These are phyloP conservation scores for Magnusiomyces ingens DNA, from an alignment of 1,139 yeast species.

Conservation along the genomic window DNA sequence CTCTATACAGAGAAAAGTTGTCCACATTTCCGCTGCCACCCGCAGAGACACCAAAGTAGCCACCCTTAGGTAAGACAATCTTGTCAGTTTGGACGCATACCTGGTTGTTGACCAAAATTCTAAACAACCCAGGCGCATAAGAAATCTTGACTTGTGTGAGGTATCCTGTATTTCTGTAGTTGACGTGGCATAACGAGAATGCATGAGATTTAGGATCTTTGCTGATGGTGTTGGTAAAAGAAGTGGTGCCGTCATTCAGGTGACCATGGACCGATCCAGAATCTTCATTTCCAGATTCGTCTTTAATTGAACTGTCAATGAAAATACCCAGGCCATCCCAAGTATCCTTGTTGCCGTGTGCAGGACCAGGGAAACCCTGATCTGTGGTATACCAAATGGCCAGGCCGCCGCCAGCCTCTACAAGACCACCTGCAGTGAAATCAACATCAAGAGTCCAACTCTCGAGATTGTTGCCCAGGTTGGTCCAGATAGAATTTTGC, in stretches of 20 bases:
- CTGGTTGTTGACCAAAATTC: conserved; percentile 36
- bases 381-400: conserved; percentile 34
- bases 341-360: conserved; percentile 33
- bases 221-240: conserved; percentile 16
- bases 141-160: conserved; percentile 30
- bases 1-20: conserved; percentile 26
- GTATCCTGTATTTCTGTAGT: conserved; percentile 33
- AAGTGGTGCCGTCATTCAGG: conserved; percentile 33
- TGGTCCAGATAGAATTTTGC: conserved; percentile 33
- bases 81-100: conserved; percentile 33
- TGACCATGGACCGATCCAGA: conserved; percentile 36
- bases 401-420: conserved; percentile 33
- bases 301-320: conserved; percentile 27
- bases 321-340: conserved; percentile 39
- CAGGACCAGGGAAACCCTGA: conserved; percentile 29
- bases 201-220: conserved; percentile 25
- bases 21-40: conserved; percentile 31
- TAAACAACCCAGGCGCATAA: conserved; percentile 29
- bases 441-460: conserved; percentile 34
- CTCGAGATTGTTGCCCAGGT: conserved; percentile 23
- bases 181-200: conserved; percentile 33
- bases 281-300: conserved; percentile 3
- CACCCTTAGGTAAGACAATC: conserved; percentile 29
- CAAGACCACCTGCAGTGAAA: conserved; percentile 30
- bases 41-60: conserved; percentile 34